phyloP scores from a whole-genome alignment of 148 eudicot genomes.

The Camellia japonica region DNA sequence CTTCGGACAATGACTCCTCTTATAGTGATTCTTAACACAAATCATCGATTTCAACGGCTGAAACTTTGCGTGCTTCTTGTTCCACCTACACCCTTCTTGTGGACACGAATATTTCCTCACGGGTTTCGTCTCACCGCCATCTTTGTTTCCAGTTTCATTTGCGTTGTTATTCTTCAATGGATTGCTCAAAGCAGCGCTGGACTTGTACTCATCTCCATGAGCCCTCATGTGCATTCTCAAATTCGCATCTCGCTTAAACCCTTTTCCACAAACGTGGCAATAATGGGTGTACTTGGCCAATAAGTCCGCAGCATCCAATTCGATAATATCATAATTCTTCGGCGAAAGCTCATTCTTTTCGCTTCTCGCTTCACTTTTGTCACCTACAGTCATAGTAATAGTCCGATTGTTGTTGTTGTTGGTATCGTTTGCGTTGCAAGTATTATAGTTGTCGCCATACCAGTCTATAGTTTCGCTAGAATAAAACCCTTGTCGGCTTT shows the following conservation, averaged over 20 bases:
- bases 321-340: constrained; percentile 35
- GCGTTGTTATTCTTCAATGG: constrained; percentile 38
- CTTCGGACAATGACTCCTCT: constrained; percentile 90
- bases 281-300: constrained; percentile 82
- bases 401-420: not conserved
- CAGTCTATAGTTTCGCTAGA: constrained; percentile 23
- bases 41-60: constrained; percentile 88
- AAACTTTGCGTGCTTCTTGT: constrained; percentile 66
- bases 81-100: constrained; percentile 88
- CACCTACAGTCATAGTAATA: not conserved
- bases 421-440: not conserved
- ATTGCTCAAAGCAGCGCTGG: constrained; percentile 64
- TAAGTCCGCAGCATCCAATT: constrained; percentile 50
- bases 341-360: not conserved
- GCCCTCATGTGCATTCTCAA: constrained; percentile 96
- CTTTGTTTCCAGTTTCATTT: not conserved
- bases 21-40: constrained; percentile 89
- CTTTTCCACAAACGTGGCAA: constrained; percentile 81
- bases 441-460: constrained; percentile 15
- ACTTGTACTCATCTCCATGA: constrained; percentile 89
- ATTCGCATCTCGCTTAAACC: constrained; percentile 88
- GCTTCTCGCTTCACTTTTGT: not conserved
- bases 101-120: constrained; percentile 79
- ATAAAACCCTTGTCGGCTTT: constrained; percentile 8
- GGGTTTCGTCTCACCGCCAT: not conserved